phyloP scores from a whole-genome alignment of 176 grass and related monocot species.

The Chloris gayana region DNA sequence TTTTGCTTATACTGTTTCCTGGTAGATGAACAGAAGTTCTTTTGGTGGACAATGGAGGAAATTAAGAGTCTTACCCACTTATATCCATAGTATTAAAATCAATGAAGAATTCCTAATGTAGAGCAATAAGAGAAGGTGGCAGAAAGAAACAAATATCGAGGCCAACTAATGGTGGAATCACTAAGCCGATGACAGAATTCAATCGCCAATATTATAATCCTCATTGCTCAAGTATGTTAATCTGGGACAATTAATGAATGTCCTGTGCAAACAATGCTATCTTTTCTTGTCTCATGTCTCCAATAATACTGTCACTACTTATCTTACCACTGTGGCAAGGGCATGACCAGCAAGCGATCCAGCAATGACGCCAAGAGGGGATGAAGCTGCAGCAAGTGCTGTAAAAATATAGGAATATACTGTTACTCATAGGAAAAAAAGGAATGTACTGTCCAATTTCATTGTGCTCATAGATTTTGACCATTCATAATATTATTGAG shows the following conservation, averaged over 20 bases:
- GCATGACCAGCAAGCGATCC: constrained; percentile 91
- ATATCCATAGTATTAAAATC: constrained; percentile 3
- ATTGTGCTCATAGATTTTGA: constrained; percentile 13
- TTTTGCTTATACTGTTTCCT: neutral
- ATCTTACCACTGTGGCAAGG: constrained; percentile 89
- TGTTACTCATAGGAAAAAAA: neutral
- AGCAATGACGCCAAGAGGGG: constrained; percentile 90
- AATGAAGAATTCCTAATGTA: constrained; percentile 7
- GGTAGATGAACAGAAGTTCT: constrained; percentile 11
- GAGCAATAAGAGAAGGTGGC: constrained; percentile 12
- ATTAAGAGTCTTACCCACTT: neutral
- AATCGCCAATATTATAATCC: neutral
- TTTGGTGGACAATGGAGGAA: neutral
- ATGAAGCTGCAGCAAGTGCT: constrained; percentile 97
- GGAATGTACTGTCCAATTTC: constrained; percentile 30
- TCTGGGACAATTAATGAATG: neutral
- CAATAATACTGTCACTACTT: neutral
- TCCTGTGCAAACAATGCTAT: constrained; percentile 13
- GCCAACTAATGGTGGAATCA: neutral
- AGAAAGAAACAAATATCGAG: constrained; percentile 9
- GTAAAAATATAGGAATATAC: constrained; percentile 36
- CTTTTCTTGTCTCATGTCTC: neutral
- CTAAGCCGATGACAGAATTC: neutral
- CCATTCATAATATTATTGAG: neutral
- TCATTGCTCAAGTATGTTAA: neutral